Percentiles rank a stretch among this genome's conserved stretches.
These are phyloP conservation scores for Mycena olivaceomarginata DNA, from an alignment of 768 basidiomycete species.

Conservation along the genomic window DNA sequence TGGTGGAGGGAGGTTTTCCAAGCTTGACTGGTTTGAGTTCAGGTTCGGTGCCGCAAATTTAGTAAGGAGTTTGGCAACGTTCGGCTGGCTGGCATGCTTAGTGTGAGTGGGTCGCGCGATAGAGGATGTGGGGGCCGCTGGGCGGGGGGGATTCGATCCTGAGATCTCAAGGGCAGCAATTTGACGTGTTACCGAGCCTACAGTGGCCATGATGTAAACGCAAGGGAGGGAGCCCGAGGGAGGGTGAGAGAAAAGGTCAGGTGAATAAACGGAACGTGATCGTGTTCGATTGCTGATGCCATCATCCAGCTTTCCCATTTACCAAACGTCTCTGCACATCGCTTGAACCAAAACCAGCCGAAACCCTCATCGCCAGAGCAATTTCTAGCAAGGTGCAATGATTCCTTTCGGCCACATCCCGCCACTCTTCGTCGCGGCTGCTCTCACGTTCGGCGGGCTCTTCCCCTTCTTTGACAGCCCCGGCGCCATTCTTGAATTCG, in stretches of 20 bases:
- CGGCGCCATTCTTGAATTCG: too few relatives aligned
- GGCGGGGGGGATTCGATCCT: slow-evolving; percentile 62
- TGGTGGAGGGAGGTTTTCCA: slow-evolving; percentile 43
- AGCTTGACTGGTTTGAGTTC: slow-evolving; percentile 47
- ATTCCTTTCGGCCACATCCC: background rate
- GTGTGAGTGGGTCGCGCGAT: slow-evolving; percentile 58
- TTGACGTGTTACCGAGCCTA: slow-evolving; percentile 81
- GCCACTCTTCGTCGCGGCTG: background rate
- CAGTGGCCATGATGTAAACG: slow-evolving; percentile 58
- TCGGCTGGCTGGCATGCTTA: slow-evolving; percentile 76
- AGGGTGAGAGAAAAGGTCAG: background rate
- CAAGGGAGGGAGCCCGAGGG: background rate
- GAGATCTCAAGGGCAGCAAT: slow-evolving; percentile 83
- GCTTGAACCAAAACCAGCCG: too few relatives aligned
- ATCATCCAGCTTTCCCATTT: too few relatives aligned
- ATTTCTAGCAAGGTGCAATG: background rate
- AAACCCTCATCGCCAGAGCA: too few relatives aligned
- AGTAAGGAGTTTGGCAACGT: slow-evolving; percentile 82
- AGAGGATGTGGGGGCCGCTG: slow-evolving; percentile 54
- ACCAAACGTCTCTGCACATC: too few relatives aligned
- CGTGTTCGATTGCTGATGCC: slow-evolving; percentile 7
- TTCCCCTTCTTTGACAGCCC: background rate
- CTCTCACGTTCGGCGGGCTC: background rate
- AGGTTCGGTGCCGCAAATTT: slow-evolving; percentile 85
- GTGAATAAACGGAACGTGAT: slow-evolving; percentile 8